Evolutionary conservation across 441 rosid genomes (phyloP).

Genomic region (Gossypium laxum): DNA sequence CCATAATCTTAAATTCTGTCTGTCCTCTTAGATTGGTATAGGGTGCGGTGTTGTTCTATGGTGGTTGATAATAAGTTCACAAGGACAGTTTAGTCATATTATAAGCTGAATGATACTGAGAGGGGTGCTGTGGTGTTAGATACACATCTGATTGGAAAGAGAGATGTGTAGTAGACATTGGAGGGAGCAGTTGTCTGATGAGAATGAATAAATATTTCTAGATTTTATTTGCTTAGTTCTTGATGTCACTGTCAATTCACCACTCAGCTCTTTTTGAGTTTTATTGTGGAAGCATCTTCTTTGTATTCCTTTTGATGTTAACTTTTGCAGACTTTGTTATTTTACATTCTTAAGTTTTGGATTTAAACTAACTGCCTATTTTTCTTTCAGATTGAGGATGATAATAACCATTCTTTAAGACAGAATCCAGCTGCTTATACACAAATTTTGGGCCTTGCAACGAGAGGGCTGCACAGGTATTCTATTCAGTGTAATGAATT

Average conservation of each 20-base stretch:
- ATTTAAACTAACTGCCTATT: conserved; percentile 14
- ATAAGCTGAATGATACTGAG: background rate
- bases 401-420: conserved; percentile 38
- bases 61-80: background rate
- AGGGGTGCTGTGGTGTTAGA: conserved; percentile 7
- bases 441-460: conserved; percentile 53
- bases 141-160: background rate
- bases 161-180: background rate
- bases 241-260: background rate
- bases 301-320: background rate
- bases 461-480: conserved; percentile 81
- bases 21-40: background rate
- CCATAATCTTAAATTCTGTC: background rate
- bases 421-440: conserved; percentile 67
- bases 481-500: conserved; percentile 17
- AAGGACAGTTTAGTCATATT: background rate
- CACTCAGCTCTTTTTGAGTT: background rate
- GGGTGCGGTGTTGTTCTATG: background rate
- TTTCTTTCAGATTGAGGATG: conserved; percentile 58
- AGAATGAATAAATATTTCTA: background rate
- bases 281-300: conserved; percentile 3
- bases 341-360: background rate
- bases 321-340: background rate
- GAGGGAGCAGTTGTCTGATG: background rate
- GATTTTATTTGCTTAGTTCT: background rate